Base-by-base conservation (phyloP, 2,329 filamentous ascomycete genomes). In the Botryosphaeria dothidea region DNA sequence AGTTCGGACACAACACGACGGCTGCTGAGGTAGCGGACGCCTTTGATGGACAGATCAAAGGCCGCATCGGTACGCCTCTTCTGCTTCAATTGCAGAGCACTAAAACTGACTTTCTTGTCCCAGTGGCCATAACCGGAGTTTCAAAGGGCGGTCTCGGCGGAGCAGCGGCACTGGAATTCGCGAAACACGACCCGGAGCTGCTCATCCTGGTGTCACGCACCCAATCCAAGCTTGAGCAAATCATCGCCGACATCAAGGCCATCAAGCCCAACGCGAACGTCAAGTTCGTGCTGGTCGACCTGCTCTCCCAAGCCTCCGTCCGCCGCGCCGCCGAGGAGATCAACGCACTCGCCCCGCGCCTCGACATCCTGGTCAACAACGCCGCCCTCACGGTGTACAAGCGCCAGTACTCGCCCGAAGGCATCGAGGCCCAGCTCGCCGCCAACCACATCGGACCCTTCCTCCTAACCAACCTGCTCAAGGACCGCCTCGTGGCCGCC, bases 401-500 rank as follows among this genome's bases (percentile, higher is more conserved):
- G 3, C 69, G 46, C 21, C 41, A 61, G 15, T 58, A 69, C 2
- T 80, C 78, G 1, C 67, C 72, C 34, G 79, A 82, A 41, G 80
- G 79, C 36, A 79, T 80, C 68, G 81, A 84, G 68, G 70, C 75
- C 13, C 79, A 82, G 51, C 79, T 82, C 65, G 81, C 77, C 19
- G 80, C 76, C 1, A 83, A 83, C 66, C 78, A 83, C 68, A 64
- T 83, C 60, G 81, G 78, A 4, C 80, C 79, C 64, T 79, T 78
- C 11, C 66, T 83, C 0, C 68, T 84, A 8, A 82, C 78, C 8
- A 79, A 78, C 34, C 71, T 82, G 1, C 73, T 85, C 0, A 68
- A 80, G 9, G 78, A 78, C 1, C 73, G 72, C 1, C 69, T 84
- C 23, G 69, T 77, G 15, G 69, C 74, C 23, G 78, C 80, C 1